Conservation (phyloP, 192 early-diverging fungal genomes). For the Chytriomyces confervae region DNA sequence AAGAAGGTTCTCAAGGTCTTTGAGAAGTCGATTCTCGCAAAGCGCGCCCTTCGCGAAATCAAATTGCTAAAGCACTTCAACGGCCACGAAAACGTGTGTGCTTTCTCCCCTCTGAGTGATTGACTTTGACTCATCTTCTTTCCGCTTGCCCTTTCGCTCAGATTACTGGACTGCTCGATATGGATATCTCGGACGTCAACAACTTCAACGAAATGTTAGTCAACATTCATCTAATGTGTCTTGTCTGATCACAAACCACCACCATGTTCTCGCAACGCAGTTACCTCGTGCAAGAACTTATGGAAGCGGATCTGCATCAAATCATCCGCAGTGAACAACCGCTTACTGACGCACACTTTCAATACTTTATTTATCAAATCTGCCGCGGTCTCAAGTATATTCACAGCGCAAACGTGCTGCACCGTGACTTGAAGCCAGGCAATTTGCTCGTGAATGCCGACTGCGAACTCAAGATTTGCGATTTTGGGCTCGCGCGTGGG, state of each 20-base stretch:
- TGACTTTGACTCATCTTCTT: not conserved
- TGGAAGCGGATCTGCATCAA: constrained; percentile 99
- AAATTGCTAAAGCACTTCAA: constrained; percentile 74
- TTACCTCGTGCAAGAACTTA: constrained; percentile 96
- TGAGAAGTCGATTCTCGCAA: constrained; percentile 72
- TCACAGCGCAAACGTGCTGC: constrained; percentile 96
- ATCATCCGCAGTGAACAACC: constrained; percentile 94
- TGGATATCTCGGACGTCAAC: constrained; percentile 79
- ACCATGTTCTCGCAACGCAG: constrained; percentile 5
- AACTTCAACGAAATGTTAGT: constrained; percentile 88
- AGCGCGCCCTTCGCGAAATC: constrained; percentile 75
- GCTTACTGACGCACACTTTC: constrained; percentile 94
- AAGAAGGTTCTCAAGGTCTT: constrained; percentile 73
- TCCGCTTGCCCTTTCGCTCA: constrained; percentile 42
- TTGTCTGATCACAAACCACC: not conserved
- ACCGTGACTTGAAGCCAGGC: constrained; percentile 96
- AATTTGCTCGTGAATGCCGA: constrained; percentile 64
- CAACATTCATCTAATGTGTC: no score
- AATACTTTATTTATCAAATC: constrained; percentile 99
- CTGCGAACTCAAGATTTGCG: constrained; percentile 64
- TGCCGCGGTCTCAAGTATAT: constrained; percentile 96
- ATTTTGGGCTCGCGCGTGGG: constrained; percentile 63
- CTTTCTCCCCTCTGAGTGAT: not conserved
- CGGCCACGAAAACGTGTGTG: constrained; percentile 74
- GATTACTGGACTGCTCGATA: constrained; percentile 92